Conservation (phyloP, 495 filamentous ascomycete genomes). For the Pyrenopolyporus hunteri region DNA sequence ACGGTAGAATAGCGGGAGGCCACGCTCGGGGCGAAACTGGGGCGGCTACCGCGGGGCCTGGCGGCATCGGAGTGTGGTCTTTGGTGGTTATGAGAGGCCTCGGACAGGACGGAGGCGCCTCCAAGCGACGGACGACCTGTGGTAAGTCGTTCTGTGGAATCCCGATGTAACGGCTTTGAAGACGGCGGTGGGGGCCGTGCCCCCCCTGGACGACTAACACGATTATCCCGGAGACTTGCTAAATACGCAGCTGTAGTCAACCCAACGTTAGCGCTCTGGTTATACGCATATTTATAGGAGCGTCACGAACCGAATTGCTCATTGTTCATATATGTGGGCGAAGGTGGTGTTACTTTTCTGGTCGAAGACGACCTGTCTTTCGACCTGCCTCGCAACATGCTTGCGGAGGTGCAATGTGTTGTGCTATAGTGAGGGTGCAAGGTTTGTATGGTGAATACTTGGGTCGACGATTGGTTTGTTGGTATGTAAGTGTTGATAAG, state of each 20-base stretch:
- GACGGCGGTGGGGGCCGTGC: conserved; percentile 76
- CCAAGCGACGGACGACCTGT: conserved; percentile 45
- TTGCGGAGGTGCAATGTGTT: conserved; percentile 10
- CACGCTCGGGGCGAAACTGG: conserved; percentile 47
- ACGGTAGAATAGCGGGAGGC: conserved; percentile 50
- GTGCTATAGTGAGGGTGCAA: conserved; percentile 1
- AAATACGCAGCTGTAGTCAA: conserved; percentile 71
- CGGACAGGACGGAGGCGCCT: conserved; percentile 47
- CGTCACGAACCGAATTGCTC: conserved; percentile 79
- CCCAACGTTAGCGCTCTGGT: conserved; percentile 38
- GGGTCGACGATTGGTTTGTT: conserved; percentile 1
- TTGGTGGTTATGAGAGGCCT: conserved; percentile 48
- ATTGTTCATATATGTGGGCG: conserved; percentile 81
- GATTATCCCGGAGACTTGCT: conserved; percentile 78
- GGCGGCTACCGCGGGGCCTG: conserved; percentile 40
- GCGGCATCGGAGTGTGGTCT: conserved; percentile 42
- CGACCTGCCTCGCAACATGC: conserved; percentile 38
- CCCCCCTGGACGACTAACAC: conserved; percentile 75
- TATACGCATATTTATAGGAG: conserved; percentile 34
- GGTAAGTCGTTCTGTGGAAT: conserved; percentile 35
- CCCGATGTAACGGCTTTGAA: conserved; percentile 39
- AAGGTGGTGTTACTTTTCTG: conserved; percentile 73
- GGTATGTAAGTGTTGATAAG: no score
- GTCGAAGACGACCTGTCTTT: conserved; percentile 34
- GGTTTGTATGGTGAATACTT: background rate